Base-by-base conservation (phyloP, 1,284 basidiomycete species). In the Malassezia yamatoensis region DNA sequence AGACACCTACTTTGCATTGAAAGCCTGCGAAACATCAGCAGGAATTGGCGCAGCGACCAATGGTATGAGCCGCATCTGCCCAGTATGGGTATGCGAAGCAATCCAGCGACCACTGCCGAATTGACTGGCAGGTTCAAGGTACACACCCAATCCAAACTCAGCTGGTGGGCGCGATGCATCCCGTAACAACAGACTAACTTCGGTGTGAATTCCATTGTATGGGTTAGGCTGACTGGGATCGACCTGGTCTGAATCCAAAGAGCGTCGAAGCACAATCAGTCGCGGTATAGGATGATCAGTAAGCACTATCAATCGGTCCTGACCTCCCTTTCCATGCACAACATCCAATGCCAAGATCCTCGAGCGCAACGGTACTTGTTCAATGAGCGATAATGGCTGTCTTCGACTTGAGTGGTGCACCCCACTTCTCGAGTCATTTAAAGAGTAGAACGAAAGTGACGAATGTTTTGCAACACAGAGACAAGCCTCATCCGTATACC, bases 201-300 rank as follows among this genome's bases (percentile, higher is more conserved):
- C 44, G 3, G 54, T 43, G 6, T 20, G 18, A 11, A 57, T 37
- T n/a, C n/a, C 24, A 20, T 37, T n/a, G 29, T 35, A 46, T n/a
- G 43, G 16, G 16, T 12, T 29, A 6, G 49, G 49, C 12, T 29
- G 35, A 24, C 24, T 11, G 1, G 18, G 32, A 13, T 41, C 24
- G 13, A n/a, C 5, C 6, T 12, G 20, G 20, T 40, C 38, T 18
- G 37, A 34, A 5, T 34, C 33, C 2, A 8, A 21, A 13, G 35
- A 20, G 5, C 9, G 48, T n/a, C 36, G 37, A 10, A 54, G 16
- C 18, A 20, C 20, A 16, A 57, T 21, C 16, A 57, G 49, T 9
- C 54, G 43, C 11, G 54, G 54, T 7, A 36, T 20, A 3, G 54
- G 54, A 21, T 57, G 54, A 20, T 57, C 54, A 4, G 54, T 57